Conservation (phyloP, 306 rosid species). For the Vigna unguiculata region DNA sequence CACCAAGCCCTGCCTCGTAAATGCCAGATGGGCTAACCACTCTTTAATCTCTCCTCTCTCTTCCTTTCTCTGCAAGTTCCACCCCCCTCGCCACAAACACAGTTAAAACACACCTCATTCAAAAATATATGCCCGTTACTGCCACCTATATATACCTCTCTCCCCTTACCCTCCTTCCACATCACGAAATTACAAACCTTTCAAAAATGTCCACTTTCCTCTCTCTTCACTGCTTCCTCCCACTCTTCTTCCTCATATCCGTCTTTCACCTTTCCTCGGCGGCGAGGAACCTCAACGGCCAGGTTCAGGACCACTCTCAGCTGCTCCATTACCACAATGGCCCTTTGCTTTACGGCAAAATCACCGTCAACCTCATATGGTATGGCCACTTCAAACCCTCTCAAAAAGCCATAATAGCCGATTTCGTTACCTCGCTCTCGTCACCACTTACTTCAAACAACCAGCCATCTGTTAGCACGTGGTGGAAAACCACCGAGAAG, state of each 20-base stretch:
- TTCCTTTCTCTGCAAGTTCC: conserved; percentile 48
- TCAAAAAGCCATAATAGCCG: conserved; percentile 74
- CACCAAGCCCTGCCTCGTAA: conserved; percentile 54
- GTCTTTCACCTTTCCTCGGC: conserved; percentile 58
- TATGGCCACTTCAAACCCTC: conserved; percentile 82
- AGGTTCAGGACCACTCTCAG: conserved; percentile 66
- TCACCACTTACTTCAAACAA: conserved; percentile 24
- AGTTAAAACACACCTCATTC: not conserved
- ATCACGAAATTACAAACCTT: not conserved
- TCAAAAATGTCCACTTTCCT: conserved; percentile 40
- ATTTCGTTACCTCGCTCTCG: conserved; percentile 68
- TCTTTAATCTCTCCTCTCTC: conserved; percentile 33
- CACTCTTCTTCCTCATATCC: conserved; percentile 40
- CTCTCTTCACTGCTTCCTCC: conserved; percentile 5
- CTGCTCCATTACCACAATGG: conserved; percentile 84
- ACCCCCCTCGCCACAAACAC: conserved; percentile 15
- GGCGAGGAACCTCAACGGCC: conserved; percentile 54
- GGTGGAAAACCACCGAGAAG: conserved; percentile 90
- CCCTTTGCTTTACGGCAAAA: conserved; percentile 79
- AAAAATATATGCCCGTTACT: not conserved
- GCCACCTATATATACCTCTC: conserved; percentile 51
- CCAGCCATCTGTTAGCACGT: conserved; percentile 71
- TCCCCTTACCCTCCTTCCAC: not conserved
- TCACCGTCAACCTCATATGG: conserved; percentile 78
- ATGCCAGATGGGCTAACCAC: conserved; percentile 53